Evolutionary conservation across 345 rosid genomes (phyloP), one percentile per base, ranked within the genome.

Genomic region (Populus euphratica): DNA sequence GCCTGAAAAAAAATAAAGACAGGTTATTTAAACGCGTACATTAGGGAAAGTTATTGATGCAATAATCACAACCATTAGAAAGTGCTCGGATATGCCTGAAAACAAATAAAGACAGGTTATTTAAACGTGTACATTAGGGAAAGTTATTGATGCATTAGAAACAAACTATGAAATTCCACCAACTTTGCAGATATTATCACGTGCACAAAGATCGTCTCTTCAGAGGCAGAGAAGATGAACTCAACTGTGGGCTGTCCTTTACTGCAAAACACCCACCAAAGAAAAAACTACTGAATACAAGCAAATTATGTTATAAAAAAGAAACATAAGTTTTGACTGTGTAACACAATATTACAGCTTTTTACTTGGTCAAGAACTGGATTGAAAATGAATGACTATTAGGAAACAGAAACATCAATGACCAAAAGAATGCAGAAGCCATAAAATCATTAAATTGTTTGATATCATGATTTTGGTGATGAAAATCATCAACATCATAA

Each of bases 161-260:
- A 79, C 71, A 73, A 68, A 69, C 6, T 14, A 68, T 73, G 70
- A 66, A 72, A 68, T 68, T 86, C 79, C 80, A 90, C 98, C 56
- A 68, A 93, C 99, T 94, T 96, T 85, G 99, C 94, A 49, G 97
- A 91, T 77, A 94, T 84, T 78, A 92, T 81, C 72, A 84, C 97
- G 86, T 94, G 99, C 74, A 91, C 94, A 86, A 89, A 92, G 77
- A 96, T 87, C 14, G 98, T 92, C 86, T 96, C 99, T 81, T 91
- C 94, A 21, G 97, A 90, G 44, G 99, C 98, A 86, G 99, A 88
- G 89, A 96, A 96, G 78, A 93, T 82, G 85, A 96, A 92, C 86
- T 96, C 99, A 77, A 91, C 82, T 8, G 92, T 88, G 64, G 93
- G 97, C 68, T 86, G 97, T 69, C 97, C 97, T 88, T 90, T 92